A percentile compares a stretch with the other conserved stretches of the same genome.
These are phyloP conservation scores for Fusarium sp. DNA, from an alignment of 2,329 filamentous ascomycete species.

Conservation along the genomic window DNA sequence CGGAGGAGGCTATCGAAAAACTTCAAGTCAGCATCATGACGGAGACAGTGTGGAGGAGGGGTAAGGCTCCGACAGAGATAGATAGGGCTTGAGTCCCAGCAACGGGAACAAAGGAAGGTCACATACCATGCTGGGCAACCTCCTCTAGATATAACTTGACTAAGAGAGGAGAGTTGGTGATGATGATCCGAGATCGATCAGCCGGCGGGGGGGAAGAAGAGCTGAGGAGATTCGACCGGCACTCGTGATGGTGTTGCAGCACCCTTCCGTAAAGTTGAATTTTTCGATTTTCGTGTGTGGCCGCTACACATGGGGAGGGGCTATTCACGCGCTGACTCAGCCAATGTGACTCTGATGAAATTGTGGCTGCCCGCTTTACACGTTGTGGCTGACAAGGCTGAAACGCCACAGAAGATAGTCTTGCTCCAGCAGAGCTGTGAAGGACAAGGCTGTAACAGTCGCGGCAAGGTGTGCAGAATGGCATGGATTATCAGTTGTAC, in stretches of 20 bases:
- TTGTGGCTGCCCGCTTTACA: constrained; percentile 24
- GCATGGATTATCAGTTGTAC: background rate
- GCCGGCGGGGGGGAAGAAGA: constrained; percentile 51
- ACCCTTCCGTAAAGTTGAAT: constrained; percentile 50
- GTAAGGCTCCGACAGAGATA: constrained; percentile 40
- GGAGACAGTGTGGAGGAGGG: constrained; percentile 45
- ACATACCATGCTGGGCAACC: constrained; percentile 65
- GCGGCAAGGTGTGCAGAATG: background rate
- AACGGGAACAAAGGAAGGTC: constrained; percentile 28
- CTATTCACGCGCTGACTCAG: constrained; percentile 50
- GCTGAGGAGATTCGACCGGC: constrained; percentile 53
- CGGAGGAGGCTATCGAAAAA: constrained; percentile 79
- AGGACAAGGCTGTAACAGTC: background rate
- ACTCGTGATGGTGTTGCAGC: constrained; percentile 55
- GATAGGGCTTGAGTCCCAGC: constrained; percentile 28
- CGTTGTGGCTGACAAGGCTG: background rate
- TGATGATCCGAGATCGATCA: constrained; percentile 54
- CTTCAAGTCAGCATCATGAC: constrained; percentile 46
- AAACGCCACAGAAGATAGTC: constrained; percentile 6
- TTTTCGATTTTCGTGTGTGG: constrained; percentile 62
- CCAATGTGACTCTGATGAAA: background rate
- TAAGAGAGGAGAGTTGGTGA: constrained; percentile 53
- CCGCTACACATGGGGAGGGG: constrained; percentile 56
- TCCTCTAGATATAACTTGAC: constrained; percentile 58
- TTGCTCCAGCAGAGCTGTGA: background rate